Conservation (phyloP, 1,284 basidiomycete genomes). For the Ustilago lituana region DNA sequence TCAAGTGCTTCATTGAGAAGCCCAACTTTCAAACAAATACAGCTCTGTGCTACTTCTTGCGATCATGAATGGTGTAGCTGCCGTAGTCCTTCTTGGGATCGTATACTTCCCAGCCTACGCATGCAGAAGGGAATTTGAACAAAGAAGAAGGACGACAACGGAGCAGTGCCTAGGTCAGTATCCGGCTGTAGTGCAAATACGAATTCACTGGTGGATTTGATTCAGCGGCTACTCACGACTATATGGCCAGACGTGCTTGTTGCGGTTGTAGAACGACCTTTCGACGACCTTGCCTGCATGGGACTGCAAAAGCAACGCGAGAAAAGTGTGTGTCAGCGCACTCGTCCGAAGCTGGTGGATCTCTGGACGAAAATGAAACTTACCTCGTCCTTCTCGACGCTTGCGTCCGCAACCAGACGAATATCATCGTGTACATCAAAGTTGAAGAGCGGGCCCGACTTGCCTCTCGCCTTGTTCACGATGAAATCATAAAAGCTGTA, state of each 20-base stretch:
- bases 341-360: no score
- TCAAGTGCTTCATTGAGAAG: no score
- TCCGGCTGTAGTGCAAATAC: no score
- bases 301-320: constrained; percentile 69
- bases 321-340: no score
- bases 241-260: constrained; percentile 97
- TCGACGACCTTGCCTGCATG: constrained; percentile 98
- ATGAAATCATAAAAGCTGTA: constrained; percentile 99
- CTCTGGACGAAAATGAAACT: no score
- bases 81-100: constrained; percentile 62
- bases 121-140: not conserved
- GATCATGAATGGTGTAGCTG: constrained; percentile 54
- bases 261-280: constrained; percentile 91
- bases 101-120: constrained; percentile 58
- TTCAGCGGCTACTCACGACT: constrained; percentile 56
- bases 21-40: no score
- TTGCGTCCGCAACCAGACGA: constrained; percentile 91
- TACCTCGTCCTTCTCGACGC: constrained; percentile 90
- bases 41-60: constrained; percentile 29
- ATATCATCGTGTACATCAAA: constrained; percentile 99
- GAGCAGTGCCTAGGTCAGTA: not conserved
- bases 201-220: no score
- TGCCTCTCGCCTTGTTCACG: constrained; percentile 95
- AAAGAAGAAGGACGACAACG: not conserved
- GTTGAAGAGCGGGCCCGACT: constrained; percentile 96